Conservation (phyloP, 164 flowering plant genomes). For the Magnolia changhungtana region DNA sequence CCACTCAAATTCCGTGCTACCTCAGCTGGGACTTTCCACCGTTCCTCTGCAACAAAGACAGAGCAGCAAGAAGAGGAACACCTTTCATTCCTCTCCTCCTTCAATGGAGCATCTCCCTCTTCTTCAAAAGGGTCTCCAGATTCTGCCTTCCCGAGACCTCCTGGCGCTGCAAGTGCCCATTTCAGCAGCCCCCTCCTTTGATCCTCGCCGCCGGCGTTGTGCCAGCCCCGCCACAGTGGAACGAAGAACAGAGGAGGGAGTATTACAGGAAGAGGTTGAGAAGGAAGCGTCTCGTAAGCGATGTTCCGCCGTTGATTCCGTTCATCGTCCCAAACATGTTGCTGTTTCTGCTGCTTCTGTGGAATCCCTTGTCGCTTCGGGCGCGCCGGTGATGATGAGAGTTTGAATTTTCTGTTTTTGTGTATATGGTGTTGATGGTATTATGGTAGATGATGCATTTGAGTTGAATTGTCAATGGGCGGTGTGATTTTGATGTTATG, state of each 20-base stretch:
- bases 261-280: constrained; percentile 49
- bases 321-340: constrained; percentile 63
- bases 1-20: constrained; percentile 72
- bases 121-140: constrained; percentile 53
- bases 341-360: constrained; percentile 46
- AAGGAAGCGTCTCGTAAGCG: constrained; percentile 37
- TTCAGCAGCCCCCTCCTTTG: constrained; percentile 77
- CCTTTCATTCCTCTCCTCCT: constrained; percentile 32
- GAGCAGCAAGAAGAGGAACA: background rate
- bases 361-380: constrained; percentile 49
- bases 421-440: background rate
- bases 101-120: constrained; percentile 56
- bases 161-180: constrained; percentile 87
- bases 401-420: background rate
- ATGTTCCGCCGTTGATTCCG: constrained; percentile 60
- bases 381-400: background rate
- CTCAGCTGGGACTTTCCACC: constrained; percentile 89
- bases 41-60: constrained; percentile 44
- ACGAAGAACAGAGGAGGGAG: constrained; percentile 46
- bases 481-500: background rate
- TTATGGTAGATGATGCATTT: background rate
- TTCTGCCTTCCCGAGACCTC: constrained; percentile 58
- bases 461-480: background rate
- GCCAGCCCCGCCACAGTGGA: constrained; percentile 45
- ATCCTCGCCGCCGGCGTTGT: constrained; percentile 68